Base-by-base conservation (phyloP, 192 early-diverging fungal genomes). In the Backusella tarrabulga region DNA sequence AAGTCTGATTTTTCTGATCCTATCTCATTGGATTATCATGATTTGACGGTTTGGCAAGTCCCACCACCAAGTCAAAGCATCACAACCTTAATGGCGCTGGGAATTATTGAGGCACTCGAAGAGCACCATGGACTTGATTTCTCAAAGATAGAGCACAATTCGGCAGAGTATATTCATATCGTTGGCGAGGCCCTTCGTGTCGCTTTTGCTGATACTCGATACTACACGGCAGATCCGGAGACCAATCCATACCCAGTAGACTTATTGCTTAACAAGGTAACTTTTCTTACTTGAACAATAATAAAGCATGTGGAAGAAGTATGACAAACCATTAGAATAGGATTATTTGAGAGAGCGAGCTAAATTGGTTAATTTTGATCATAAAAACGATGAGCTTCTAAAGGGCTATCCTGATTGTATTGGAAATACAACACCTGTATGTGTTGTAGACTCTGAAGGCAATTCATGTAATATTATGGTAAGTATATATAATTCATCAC, bases 401-500 rank as follows among this genome's bases (percentile, higher is more conserved):
- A 85, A 84, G 36, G 93, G 93, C 2, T 80, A 79, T 9, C 92
- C 93, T 41, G 79, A 84, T 23, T 82, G 85, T 14, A 86, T 84
- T 3, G 84, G 87, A 19, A 92, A 93, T 76, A 95, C 93, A 6
- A 92, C 94, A 1, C 92, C 92, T 71, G 89, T 95, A 74, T 86
- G 86, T 7, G 91, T 92, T 2, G 89, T 91, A 1, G 94, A 95
- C 77, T 73, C 76, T 38, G 86, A 93, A 56, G 94, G 93, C 41
- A 94, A 94, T 76, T 92, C 93, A 9, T 94, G 93, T 83, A 91
- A 88, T 79, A 93, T 93, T 78, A 92, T 95, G 63, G 85, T 83
- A 83, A 83, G 76, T 80, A 73, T 0, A 34, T n/a, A 21, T 12
- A 77, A 80, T 26, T 34, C 3, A 26, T 11, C 26, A n/a, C 6